Conservation (phyloP, 2,329 filamentous ascomycete genomes). For the Cordyceps pruinosa region DNA sequence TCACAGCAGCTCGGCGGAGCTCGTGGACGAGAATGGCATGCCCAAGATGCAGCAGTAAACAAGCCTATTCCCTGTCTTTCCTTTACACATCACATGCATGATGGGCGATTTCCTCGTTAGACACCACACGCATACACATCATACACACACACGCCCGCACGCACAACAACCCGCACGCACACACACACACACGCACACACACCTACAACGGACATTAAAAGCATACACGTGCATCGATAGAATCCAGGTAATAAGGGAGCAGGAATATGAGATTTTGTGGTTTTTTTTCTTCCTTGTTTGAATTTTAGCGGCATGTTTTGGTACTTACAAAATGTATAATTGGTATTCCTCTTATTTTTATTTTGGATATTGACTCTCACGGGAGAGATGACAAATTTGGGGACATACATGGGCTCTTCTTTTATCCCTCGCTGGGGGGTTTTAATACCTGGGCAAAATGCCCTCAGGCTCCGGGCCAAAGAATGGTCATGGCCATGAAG, state of each 20-base stretch:
- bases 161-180: no score
- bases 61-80: neutral
- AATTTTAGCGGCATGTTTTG: constrained; percentile 7
- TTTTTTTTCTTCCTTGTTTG: neutral
- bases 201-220: neutral
- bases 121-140: neutral
- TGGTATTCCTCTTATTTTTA: neutral
- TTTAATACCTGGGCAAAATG: neutral
- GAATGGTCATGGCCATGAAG: neutral
- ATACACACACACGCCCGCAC: neutral
- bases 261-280: neutral
- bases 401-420: constrained; percentile 6
- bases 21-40: constrained; percentile 38
- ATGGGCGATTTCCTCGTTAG: neutral
- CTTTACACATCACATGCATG: neutral
- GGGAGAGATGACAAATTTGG: constrained; percentile 1
- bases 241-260: constrained; percentile 1
- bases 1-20: constrained; percentile 48
- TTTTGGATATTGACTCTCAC: neutral
- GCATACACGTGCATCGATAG: constrained; percentile 5
- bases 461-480: neutral
- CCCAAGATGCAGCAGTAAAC: constrained; percentile 1
- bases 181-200: neutral
- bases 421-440: neutral
- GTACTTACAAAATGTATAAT: constrained; percentile 11